Conservation (phyloP, 1,284 basidiomycete species). For the Pseudomicrostroma phylloplanum region DNA sequence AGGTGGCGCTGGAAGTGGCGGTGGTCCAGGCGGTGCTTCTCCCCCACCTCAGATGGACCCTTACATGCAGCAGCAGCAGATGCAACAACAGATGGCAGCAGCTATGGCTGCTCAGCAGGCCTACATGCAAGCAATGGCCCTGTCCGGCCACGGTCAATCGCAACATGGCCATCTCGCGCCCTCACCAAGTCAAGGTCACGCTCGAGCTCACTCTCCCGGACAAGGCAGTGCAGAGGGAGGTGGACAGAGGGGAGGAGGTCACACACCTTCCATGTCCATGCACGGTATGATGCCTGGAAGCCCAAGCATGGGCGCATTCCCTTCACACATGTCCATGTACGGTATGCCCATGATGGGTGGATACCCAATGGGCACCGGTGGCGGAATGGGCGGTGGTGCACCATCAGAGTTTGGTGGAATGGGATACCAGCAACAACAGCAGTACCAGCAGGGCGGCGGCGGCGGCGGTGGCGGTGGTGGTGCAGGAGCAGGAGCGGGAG, state of each 20-base stretch:
- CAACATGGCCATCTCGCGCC: too few relatives aligned
- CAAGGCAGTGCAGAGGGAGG: conserved; percentile 17
- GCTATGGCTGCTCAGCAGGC: conserved; percentile 25
- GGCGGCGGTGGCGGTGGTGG: too few relatives aligned
- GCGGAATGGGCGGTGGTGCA: too few relatives aligned
- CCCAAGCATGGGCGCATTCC: conserved; percentile 7
- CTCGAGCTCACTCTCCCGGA: conserved; percentile 19
- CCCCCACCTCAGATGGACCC: conserved; percentile 32
- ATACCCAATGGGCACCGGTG: conserved; percentile 15
- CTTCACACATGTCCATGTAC: conserved; percentile 37
- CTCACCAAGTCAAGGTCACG: conserved; percentile 10
- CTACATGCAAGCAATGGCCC: conserved; percentile 39
- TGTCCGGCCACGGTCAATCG: conserved; percentile 19
- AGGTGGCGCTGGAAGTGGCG: background rate
- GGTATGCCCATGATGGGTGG: conserved; percentile 22
- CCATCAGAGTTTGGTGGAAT: conserved; percentile 18
- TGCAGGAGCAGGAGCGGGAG: too few relatives aligned
- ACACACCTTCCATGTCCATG: conserved; percentile 1
- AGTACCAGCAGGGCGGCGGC: too few relatives aligned
- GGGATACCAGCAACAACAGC: conserved; percentile 5
- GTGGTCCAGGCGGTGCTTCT: conserved; percentile 1
- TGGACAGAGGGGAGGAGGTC: conserved; percentile 8
- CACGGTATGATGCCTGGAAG: background rate
- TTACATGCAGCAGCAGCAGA: conserved; percentile 40
- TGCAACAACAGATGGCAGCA: conserved; percentile 32